Base-by-base conservation (phyloP, 169 alveolate genomes). In the Blepharisma undulans region DNA sequence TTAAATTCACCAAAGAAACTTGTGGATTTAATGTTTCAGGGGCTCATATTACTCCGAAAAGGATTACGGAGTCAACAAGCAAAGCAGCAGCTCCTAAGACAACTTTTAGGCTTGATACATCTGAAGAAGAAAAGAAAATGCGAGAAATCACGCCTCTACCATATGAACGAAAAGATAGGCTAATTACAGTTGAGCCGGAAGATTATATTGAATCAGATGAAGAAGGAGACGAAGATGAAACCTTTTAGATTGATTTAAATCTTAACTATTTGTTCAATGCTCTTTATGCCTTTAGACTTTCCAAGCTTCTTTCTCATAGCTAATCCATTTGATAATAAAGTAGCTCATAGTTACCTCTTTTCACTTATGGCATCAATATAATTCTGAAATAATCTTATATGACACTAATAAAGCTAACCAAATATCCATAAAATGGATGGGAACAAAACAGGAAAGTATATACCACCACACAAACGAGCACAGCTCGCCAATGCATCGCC, bases 161-260 rank as follows among this genome's bases (percentile, higher is more conserved):
- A 4, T 86, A 86, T 36, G 91, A 86, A 25, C 2, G 72, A 71
- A 86, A 21, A 4, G 76, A 72, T 27, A 22, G 36, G 76, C 7
- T 86, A n/a, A 66, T 66, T 7, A 32, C n/a, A 29, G 48, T 60
- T 19, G 91, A 86, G 25, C 84, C 82, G 6, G 72, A 86, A 25
- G 91, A 86, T 25, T 22, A 21, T 22, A n/a, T 32, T 61, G 25
- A 34, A 4, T n/a, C 32, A 66, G 91, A 86, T 29, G 91, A 86
- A 71, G 91, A 86, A 86, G 91, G 91, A 27, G 91, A 86, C 30
- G 91, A 86, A 29, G 91, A 86, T 72, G 84, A 71, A 48, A 48
- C 66, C 12, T 48, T 48, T 48, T 48, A 48, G 66, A 48, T 1
- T 18, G 7, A 8, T 36, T 8, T 48, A 3, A n/a, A n/a, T 0